Percentiles rank a stretch among this genome's conserved stretches.
Conservation (phyloP, 2,329 filamentous ascomycete species). For the Cercospora zeina region DNA sequence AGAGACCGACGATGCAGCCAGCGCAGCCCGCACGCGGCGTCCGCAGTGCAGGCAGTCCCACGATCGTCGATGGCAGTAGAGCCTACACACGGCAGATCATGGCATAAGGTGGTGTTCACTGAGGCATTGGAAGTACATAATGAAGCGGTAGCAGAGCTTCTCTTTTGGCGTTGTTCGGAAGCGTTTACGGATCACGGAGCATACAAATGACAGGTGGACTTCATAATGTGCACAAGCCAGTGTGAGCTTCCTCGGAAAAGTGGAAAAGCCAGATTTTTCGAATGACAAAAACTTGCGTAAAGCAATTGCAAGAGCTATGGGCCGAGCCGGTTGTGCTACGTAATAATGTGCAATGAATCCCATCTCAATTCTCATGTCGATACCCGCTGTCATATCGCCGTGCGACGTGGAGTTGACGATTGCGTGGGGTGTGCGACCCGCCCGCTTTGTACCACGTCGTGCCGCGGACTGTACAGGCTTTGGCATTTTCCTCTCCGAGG, state of each 20-base stretch:
- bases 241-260: not conserved
- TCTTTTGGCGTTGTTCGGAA: not conserved
- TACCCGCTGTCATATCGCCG: slow-evolving; percentile 16
- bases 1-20: slow-evolving; percentile 7
- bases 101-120: not conserved
- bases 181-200: not conserved
- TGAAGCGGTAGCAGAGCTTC: not conserved
- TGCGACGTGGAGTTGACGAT: slow-evolving; percentile 11
- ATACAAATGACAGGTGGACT: not conserved
- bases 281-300: not conserved
- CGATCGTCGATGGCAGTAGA: slow-evolving; percentile 32
- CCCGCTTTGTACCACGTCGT: not conserved
- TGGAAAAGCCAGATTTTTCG: too few relatives aligned
- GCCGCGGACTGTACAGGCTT: not conserved
- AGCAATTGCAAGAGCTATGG: not conserved
- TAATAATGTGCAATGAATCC: not conserved
- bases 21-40: not conserved
- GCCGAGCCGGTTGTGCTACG: not conserved
- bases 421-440: not conserved
- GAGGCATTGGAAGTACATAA: too few relatives aligned
- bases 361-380: slow-evolving; percentile 5
- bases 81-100: not conserved
- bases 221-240: not conserved
- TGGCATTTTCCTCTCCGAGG: not conserved
- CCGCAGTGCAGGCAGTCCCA: slow-evolving; percentile 19